Percentiles rank a stretch among this genome's conserved stretches.
Evolutionary conservation across 768 basidiomycete species (phyloP).

Genomic region (Agaricus sinodeliciosus): DNA sequence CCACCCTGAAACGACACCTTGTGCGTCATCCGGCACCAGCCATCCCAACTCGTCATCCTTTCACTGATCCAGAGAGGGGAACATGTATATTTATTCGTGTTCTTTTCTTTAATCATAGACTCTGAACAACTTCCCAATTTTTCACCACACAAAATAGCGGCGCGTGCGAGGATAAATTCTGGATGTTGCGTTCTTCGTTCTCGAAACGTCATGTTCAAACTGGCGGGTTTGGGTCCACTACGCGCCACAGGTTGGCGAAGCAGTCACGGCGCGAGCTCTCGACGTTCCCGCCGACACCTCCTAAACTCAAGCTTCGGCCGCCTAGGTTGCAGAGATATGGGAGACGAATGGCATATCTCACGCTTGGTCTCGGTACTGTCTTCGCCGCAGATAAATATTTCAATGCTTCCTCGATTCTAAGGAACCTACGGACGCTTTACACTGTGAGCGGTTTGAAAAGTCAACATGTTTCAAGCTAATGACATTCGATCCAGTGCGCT

Average conservation of each 20-base stretch:
- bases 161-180: neutral
- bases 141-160: too few species aligned
- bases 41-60: neutral
- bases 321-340: neutral
- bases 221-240: neutral
- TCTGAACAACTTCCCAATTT: neutral
- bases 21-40: neutral
- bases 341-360: constrained; percentile 27
- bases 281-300: neutral
- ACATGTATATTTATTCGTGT: neutral
- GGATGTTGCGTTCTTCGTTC: neutral
- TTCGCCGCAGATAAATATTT: constrained; percentile 43
- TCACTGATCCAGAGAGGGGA: neutral
- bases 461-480: neutral
- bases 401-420: constrained; percentile 50
- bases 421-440: constrained; percentile 49
- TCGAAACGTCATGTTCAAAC: neutral
- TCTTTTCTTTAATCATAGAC: neutral
- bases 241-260: neutral
- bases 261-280: neutral
- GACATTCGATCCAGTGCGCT: constrained; percentile 41
- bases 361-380: constrained; percentile 30
- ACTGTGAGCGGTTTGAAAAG: constrained; percentile 29
- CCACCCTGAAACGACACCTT: too few species aligned
- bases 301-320: neutral